Percentiles rank a stretch among this genome's conserved stretches.
Conservation (phyloP, 352 stramenopile genomes). For the Globisporangium sylvaticum region DNA sequence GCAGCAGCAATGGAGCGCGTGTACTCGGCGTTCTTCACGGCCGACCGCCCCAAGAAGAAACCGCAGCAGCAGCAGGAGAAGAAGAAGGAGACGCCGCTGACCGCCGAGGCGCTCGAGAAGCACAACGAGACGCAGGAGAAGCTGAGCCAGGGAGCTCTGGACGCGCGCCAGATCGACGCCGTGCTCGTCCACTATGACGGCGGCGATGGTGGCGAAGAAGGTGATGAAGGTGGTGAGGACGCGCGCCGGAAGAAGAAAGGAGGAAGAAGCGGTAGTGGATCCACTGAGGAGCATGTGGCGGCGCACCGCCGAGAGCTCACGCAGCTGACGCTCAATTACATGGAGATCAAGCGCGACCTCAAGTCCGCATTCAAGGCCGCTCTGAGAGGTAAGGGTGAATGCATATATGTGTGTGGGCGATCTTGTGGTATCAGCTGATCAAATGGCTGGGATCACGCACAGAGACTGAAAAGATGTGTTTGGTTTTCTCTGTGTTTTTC, state of each 20-base stretch:
- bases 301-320: slow-evolving; percentile 33
- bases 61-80: slow-evolving; percentile 21
- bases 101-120: slow-evolving; percentile 52
- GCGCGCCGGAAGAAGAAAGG: background rate
- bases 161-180: slow-evolving; percentile 2
- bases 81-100: slow-evolving; percentile 37
- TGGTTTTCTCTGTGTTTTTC: background rate
- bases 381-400: slow-evolving; percentile 18
- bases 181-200: slow-evolving; percentile 6
- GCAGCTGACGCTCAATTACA: slow-evolving; percentile 28
- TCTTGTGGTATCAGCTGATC: background rate
- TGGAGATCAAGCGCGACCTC: slow-evolving; percentile 39
- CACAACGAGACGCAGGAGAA: slow-evolving; percentile 51
- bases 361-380: slow-evolving; percentile 44
- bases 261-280: slow-evolving; percentile 14
- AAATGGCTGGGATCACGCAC: background rate
- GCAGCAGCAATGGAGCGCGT: slow-evolving; percentile 65
- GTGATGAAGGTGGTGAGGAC: background rate
- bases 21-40: slow-evolving; percentile 84
- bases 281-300: slow-evolving; percentile 24
- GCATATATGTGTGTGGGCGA: background rate
- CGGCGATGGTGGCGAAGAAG: too few species aligned
- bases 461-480: background rate
- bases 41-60: slow-evolving; percentile 34
- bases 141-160: slow-evolving; percentile 5